A percentile compares a stretch with the other conserved stretches of the same genome.
These are phyloP conservation scores for Colletotrichum tanaceti DNA, from an alignment of 2,329 filamentous ascomycete genomes.

Conservation along the genomic window DNA sequence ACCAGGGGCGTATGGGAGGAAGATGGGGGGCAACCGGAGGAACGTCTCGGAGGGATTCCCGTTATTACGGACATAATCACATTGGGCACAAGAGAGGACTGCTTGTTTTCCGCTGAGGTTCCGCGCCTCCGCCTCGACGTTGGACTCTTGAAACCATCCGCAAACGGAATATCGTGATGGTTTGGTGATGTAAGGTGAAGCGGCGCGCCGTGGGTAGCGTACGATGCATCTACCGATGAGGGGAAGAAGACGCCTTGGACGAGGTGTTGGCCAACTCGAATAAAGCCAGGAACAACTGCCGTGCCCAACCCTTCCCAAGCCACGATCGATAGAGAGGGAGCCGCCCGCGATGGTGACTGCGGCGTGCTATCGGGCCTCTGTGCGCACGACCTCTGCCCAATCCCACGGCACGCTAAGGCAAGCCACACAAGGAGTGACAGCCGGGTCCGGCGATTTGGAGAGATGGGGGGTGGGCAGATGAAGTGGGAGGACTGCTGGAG, in stretches of 20 bases:
- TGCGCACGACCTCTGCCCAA: conserved; percentile 9
- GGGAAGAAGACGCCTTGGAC: background rate
- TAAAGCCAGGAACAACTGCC: conserved; percentile 9
- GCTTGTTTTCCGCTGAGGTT: background rate
- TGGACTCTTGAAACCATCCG: conserved; percentile 4
- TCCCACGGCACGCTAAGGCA: background rate
- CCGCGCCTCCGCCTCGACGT: background rate
- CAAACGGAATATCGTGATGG: conserved; percentile 12
- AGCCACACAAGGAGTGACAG: background rate
- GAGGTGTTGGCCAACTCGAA: background rate
- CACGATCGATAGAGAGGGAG: background rate
- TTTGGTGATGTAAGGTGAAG: background rate
- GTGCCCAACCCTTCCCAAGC: background rate
- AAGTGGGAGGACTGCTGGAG: too few species aligned
- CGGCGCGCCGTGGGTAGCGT: background rate
- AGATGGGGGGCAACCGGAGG: too few species aligned
- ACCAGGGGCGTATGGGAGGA: background rate
- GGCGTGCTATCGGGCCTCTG: background rate
- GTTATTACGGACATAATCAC: conserved; percentile 3
- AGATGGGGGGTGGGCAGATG: too few species aligned
- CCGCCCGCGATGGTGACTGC: background rate
- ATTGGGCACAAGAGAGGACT: background rate
- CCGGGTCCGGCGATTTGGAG: conserved; percentile 6
- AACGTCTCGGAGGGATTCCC: background rate
- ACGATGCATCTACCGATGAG: background rate